Evolutionary conservation across 305 asterid species (phyloP), one percentile per base, ranked within the genome.

Genomic region (Plantago rigida): DNA sequence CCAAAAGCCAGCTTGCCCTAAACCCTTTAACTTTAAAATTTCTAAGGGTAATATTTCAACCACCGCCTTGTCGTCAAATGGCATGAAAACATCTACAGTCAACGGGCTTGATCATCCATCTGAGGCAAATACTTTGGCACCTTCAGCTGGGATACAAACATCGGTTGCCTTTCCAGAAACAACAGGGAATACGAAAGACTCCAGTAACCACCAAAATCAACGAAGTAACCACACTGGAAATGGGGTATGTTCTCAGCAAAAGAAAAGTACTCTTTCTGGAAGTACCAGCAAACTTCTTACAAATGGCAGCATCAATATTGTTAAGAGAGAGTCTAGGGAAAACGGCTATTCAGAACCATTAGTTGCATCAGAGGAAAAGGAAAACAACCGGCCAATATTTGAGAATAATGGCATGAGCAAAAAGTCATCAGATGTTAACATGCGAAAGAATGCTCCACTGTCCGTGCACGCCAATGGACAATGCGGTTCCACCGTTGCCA

Each of bases 251-350:
- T 51, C 73, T 66, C 79, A 77, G 55, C 68, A 69, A 47, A 68
- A 70, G 63, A 79, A 57, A 60, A 51, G 57, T 48, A 66, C 60
- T 10, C 67, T 70, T 61, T 61, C 64, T 66, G 87, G 75, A 64
- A 70, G 44, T 63, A 59, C 68, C 65, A 73, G 65, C 68, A 80
- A 77, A 76, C 63, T 68, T 56, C 68, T 77, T 69, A 67, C 71
- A 56, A 64, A 77, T 61, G 88, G 77, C 31, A 73, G 74, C 82
- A 53, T 73, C 60, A 77, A 74, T 55, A 68, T 77, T 74, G 58
- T 68, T 56, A 72, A 77, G 64, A 80, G 69, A 68, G 84, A 78
- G 56, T 48, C 68, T 55, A 19, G 59, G 62, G 82, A 78, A 62
- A 81, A 73, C 71, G 79, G 81, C 50, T 66, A 51, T 45, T 50